A percentile compares a stretch with the other conserved stretches of the same genome.
Conservation (phyloP, 1,284 basidiomycete species). For the Sporisorium iseilematis-ciliati region DNA sequence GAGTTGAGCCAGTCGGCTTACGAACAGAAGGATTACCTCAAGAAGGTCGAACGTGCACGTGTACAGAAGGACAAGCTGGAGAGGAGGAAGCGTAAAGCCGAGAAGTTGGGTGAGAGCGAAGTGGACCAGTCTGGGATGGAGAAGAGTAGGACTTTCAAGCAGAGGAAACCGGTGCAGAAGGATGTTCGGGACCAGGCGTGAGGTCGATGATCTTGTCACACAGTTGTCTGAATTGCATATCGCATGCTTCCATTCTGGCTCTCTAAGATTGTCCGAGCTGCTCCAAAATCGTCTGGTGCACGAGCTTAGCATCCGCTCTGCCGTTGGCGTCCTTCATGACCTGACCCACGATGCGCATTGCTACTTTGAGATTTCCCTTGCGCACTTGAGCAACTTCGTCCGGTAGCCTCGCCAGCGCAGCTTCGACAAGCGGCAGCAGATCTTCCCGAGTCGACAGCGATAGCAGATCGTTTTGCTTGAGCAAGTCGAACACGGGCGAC, state of each 20-base stretch:
- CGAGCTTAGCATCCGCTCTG: constrained; percentile 76
- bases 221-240: constrained; percentile 4
- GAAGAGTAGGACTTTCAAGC: constrained; percentile 58
- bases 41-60: constrained; percentile 93
- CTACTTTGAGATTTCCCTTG: constrained; percentile 81
- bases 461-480: constrained; percentile 30
- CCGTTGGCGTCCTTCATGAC: constrained; percentile 89
- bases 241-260: neutral
- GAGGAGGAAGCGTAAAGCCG: constrained; percentile 70
- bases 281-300: constrained; percentile 40
- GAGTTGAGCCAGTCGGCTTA: constrained; percentile 89
- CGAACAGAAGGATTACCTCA: constrained; percentile 93
- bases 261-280: constrained; percentile 23
- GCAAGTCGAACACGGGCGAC: constrained; percentile 39
- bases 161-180: constrained; percentile 58
- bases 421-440: constrained; percentile 73
- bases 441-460: constrained; percentile 37
- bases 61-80: constrained; percentile 86
- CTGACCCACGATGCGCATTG: constrained; percentile 87
- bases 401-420: constrained; percentile 79
- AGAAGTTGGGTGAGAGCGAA: constrained; percentile 16
- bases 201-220: neutral
- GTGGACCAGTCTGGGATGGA: constrained; percentile 40
- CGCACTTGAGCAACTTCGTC: constrained; percentile 79
- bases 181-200: constrained; percentile 62